Evolutionary conservation across 192 early-diverging fungal species (phyloP).

Genomic region (Coemansia sp.): DNA sequence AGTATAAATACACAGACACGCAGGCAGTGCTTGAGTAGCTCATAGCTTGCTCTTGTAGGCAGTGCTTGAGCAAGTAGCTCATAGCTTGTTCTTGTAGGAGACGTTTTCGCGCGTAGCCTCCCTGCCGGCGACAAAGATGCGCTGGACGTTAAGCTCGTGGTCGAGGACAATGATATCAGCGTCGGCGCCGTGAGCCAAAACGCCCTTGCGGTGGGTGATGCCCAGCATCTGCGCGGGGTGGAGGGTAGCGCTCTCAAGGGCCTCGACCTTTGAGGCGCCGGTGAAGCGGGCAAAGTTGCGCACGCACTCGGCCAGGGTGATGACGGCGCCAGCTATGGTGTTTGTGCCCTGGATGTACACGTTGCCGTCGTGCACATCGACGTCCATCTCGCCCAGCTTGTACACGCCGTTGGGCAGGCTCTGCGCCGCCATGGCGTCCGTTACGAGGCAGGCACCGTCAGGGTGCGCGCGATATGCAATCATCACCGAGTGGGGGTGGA

Average conservation of each 20-base stretch:
- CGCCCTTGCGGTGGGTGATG: slow-evolving; percentile 72
- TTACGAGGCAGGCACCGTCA: slow-evolving; percentile 74
- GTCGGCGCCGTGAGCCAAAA: slow-evolving; percentile 71
- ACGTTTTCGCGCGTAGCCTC: slow-evolving; percentile 54
- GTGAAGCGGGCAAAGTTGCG: slow-evolving; percentile 80
- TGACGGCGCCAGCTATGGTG: slow-evolving; percentile 73
- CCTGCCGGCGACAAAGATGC: slow-evolving; percentile 71
- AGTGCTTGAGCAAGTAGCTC: slow-evolving; percentile 12
- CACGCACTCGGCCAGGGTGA: slow-evolving; percentile 73
- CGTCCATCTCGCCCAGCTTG: slow-evolving; percentile 69
- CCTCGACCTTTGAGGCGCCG: slow-evolving; percentile 74
- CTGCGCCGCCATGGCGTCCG: slow-evolving; percentile 80
- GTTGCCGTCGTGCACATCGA: slow-evolving; percentile 63
- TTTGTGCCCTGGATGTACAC: slow-evolving; percentile 77
- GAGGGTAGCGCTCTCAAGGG: slow-evolving; percentile 78
- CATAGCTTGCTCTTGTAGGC: slow-evolving; percentile 32
- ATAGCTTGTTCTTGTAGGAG: slow-evolving; percentile 32
- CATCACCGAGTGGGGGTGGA: slow-evolving; percentile 78
- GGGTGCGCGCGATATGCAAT: slow-evolving; percentile 85
- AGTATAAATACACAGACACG: neutral
- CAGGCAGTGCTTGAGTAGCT: slow-evolving; percentile 9
- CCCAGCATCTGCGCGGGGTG: slow-evolving; percentile 77
- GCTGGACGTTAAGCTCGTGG: slow-evolving; percentile 63
- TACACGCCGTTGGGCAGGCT: slow-evolving; percentile 72
- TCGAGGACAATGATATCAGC: slow-evolving; percentile 78